Conservation (phyloP, 1,284 basidiomycete genomes). For the Mycena sp. region DNA sequence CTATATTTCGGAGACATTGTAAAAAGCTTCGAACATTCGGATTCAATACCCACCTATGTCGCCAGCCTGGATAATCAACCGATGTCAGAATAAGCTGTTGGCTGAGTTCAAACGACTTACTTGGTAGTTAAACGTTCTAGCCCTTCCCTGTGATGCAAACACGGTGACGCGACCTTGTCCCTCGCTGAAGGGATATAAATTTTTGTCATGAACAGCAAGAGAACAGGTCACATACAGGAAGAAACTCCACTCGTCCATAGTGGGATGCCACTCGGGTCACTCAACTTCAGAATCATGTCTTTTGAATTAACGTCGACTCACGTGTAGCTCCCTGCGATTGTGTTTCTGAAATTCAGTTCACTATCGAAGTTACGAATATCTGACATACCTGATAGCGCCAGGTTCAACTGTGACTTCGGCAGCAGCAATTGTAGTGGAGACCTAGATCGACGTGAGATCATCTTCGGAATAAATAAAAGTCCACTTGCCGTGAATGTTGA, state of each 20-base stretch:
- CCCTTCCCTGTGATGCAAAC: conserved; percentile 68
- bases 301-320: conserved; percentile 12
- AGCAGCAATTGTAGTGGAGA: conserved; percentile 68
- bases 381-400: conserved; percentile 65
- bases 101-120: conserved; percentile 34
- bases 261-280: conserved; percentile 79
- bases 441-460: conserved; percentile 44
- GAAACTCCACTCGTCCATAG: conserved; percentile 74
- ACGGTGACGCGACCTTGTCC: conserved; percentile 70
- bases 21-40: neutral
- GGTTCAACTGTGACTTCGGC: conserved; percentile 76
- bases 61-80: conserved; percentile 52
- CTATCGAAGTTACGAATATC: neutral
- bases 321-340: conserved; percentile 28
- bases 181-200: conserved; percentile 46
- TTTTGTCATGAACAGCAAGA: conserved; percentile 43
- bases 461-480: neutral
- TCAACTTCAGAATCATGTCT: no score
- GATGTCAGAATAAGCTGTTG: conserved; percentile 18
- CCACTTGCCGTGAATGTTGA: conserved; percentile 47
- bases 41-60: conserved; percentile 64
- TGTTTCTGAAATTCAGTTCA: conserved; percentile 9
- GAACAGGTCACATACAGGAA: conserved; percentile 53
- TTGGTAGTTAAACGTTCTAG: conserved; percentile 75
- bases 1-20: conserved; percentile 35